These are phyloP conservation scores for Arthrinium puccinioides DNA, from an alignment of 2,329 filamentous ascomycete species.

Conservation along the genomic window DNA sequence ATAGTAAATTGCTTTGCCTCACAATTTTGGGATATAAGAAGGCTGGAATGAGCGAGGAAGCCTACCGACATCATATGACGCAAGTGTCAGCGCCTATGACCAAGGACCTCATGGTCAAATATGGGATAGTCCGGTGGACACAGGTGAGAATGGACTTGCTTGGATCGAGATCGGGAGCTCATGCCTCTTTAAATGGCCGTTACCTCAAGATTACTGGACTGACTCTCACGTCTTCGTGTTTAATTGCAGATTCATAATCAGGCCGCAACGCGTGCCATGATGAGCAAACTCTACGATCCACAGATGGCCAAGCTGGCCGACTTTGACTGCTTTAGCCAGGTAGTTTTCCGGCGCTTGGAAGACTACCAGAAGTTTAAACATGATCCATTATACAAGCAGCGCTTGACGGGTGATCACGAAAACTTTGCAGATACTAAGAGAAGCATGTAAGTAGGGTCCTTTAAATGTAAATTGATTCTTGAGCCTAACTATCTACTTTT, in stretches of 20 bases:
- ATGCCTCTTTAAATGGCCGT: background rate
- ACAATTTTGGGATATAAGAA: constrained; percentile 41
- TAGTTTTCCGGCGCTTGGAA: constrained; percentile 34
- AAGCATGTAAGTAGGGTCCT: constrained; percentile 17
- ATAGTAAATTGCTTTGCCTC: constrained; percentile 35
- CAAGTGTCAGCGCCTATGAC: constrained; percentile 38
- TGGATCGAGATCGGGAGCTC: background rate
- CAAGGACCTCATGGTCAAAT: constrained; percentile 40
- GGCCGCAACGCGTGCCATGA: constrained; percentile 25
- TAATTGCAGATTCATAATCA: constrained; percentile 40
- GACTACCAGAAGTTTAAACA: constrained; percentile 40
- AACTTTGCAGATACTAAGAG: constrained; percentile 41
- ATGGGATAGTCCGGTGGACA: constrained; percentile 39
- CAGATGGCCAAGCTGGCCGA: constrained; percentile 41
- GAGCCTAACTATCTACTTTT: background rate
- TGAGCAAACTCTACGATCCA: constrained; percentile 32
- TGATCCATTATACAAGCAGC: constrained; percentile 39
- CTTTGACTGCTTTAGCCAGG: constrained; percentile 42
- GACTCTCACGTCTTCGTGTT: no score
- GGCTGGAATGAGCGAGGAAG: constrained; percentile 39
- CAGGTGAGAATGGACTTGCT: constrained; percentile 24
- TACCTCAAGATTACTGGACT: background rate
- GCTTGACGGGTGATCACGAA: constrained; percentile 36
- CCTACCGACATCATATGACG: constrained; percentile 38
- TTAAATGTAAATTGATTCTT: constrained; percentile 8